These are phyloP conservation scores for Pythium scleroteichum DNA, from an alignment of 352 stramenopile genomes.

Conservation along the genomic window DNA sequence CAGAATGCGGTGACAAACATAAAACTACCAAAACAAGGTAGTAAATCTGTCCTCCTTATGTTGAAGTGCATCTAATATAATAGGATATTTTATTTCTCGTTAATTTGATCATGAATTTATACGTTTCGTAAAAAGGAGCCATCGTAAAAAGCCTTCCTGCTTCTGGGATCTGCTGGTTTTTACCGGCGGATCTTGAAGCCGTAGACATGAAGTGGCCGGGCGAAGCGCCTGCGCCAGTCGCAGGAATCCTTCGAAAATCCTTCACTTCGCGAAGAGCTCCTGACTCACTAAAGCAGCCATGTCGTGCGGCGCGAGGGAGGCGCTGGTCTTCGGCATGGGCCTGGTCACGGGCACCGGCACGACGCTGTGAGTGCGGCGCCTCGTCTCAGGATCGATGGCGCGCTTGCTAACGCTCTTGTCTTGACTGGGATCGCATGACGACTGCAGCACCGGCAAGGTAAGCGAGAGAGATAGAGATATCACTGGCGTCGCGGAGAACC, in stretches of 20 bases:
- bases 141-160: not conserved
- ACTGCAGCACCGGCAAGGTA: slow-evolving; percentile 67
- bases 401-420: too few species aligned
- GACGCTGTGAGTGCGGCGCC: slow-evolving; percentile 64
- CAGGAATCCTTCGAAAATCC: too few species aligned
- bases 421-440: not conserved
- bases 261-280: too few species aligned
- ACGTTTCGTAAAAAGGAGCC: not conserved
- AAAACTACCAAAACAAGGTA: too few species aligned
- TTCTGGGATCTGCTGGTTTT: slow-evolving; percentile 1
- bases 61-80: too few species aligned
- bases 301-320: slow-evolving; percentile 79
- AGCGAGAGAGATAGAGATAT: not conserved
- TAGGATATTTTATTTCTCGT: too few species aligned
- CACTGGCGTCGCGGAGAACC: too few species aligned
- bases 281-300: slow-evolving; percentile 40
- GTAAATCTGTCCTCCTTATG: too few species aligned
- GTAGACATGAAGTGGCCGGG: not conserved
- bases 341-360: slow-evolving; percentile 84
- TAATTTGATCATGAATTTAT: too few species aligned
- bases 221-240: slow-evolving; percentile 8
- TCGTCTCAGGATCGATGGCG: too few species aligned
- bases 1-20: too few species aligned
- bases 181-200: slow-evolving; percentile 10
- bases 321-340: slow-evolving; percentile 77